These are phyloP conservation scores for Sclerotinia glacialis DNA, from an alignment of 2,329 filamentous ascomycete genomes.

Conservation along the genomic window DNA sequence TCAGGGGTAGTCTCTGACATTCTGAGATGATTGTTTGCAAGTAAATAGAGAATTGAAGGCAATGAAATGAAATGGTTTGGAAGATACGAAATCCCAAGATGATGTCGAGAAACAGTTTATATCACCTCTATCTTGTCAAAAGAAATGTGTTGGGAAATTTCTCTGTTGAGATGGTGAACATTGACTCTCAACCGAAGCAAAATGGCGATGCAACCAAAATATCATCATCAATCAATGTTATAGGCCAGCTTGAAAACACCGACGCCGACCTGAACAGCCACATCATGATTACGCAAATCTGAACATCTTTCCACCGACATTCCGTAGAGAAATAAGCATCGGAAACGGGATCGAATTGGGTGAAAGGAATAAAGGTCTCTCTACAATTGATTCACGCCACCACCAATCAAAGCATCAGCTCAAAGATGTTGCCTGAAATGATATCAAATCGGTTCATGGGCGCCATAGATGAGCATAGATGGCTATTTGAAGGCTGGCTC, in stretches of 20 bases:
- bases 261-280: too few species aligned
- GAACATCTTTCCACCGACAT: too few species aligned
- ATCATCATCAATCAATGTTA: not conserved
- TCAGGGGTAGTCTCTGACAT: constrained; percentile 14
- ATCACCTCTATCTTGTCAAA: not conserved
- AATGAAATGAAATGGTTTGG: too few species aligned
- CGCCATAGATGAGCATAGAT: not conserved
- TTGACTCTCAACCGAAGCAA: not conserved
- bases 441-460: too few species aligned
- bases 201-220: not conserved
- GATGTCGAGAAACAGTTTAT: not conserved
- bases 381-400: too few species aligned
- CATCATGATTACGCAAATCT: too few species aligned
- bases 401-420: too few species aligned
- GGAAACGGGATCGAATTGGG: too few species aligned
- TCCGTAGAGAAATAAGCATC: too few species aligned
- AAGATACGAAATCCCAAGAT: not conserved
- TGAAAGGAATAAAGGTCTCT: too few species aligned
- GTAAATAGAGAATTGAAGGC: not conserved
- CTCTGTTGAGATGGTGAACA: not conserved
- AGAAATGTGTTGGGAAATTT: not conserved
- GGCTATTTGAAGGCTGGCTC: not conserved
- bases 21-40: not conserved
- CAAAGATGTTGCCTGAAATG: too few species aligned
- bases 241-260: not conserved